Base-by-base conservation (phyloP, 2,329 filamentous ascomycete species). In the Penicillium sp. region DNA sequence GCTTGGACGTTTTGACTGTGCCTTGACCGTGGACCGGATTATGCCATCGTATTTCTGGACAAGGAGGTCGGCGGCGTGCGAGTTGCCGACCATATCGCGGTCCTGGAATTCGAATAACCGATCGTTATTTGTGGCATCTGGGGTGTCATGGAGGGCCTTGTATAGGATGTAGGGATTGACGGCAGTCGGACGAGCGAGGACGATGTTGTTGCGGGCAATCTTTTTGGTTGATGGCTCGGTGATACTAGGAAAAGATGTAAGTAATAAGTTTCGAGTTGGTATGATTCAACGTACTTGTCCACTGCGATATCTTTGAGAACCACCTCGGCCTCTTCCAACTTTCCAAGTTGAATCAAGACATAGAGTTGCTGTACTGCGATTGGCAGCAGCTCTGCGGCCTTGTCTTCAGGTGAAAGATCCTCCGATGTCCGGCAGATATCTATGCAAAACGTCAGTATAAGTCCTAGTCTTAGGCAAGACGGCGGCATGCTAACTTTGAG, bases 321-420 rank as follows among this genome's bases (percentile, higher is more conserved):
- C 48, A 77, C 72, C 64, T 82, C 79, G 0, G 84, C 84, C 65
- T 87, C 83, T 31, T 83, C 79, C 7, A 72, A 70, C 66, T 82
- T 84, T 12, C 83, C 84, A 65, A 82, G 73, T 54, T 78, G 78
- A 36, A 80, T 76, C 31, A 86, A 70, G 4, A 87, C 82, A 67
- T 86, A 88, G 44, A 87, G 73, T 61, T 86, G 81, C 70, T 88
- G 86, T 15, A 86, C 80, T 3, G 77, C 74, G 61, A 88, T 87
- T 0, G 85, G 84, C 23, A 87, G 71, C 43, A 87, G 63, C 68
- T 88, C 86, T 3, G 81, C 80, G 51, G 76, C 73, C 71, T 84
- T 86, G 57, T 88, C 85, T 57, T 83, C 82, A 0, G 84, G 82
- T 4, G 79, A 79, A 50, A 88, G 74, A 44, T 87, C 84, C 44